phyloP scores from a whole-genome alignment of 163 green algal genomes.

The Botryococcus braunii region DNA sequence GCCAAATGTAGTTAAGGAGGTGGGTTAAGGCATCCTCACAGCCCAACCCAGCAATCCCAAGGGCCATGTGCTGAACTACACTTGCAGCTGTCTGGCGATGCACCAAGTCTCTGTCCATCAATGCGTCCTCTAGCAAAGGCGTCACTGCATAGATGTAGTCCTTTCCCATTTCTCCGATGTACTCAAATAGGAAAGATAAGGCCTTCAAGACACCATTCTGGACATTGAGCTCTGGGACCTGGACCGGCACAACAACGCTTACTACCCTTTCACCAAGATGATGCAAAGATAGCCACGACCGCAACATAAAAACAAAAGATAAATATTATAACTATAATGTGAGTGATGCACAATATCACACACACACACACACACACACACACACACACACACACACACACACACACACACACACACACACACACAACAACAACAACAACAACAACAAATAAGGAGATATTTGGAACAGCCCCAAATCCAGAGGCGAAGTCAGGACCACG shows the following conservation, averaged over 20 bases:
- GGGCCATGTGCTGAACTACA: constrained; percentile 77
- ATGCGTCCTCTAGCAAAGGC: constrained; percentile 89
- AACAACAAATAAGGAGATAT: no score
- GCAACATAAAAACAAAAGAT: no score
- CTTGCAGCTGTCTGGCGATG: constrained; percentile 78
- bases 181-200: constrained; percentile 99
- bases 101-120: constrained; percentile 92
- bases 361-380: no score
- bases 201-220: constrained; percentile 98
- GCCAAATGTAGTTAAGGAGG: constrained; percentile 97
- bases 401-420: no score
- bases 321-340: no score
- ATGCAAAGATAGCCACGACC: no score
- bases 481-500: no score
- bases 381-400: no score
- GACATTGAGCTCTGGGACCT: constrained; percentile 94
- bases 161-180: constrained; percentile 98
- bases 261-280: no score
- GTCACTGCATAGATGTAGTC: constrained; percentile 87
- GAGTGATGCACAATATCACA: no score
- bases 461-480: no score
- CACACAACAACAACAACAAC: no score
- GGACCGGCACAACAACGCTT: constrained; percentile 5
- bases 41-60: constrained; percentile 76
- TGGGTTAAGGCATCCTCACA: constrained; percentile 94